phyloP scores from a whole-genome alignment of 352 stramenopile genomes.

The Pythium rhizo-oryzae region DNA sequence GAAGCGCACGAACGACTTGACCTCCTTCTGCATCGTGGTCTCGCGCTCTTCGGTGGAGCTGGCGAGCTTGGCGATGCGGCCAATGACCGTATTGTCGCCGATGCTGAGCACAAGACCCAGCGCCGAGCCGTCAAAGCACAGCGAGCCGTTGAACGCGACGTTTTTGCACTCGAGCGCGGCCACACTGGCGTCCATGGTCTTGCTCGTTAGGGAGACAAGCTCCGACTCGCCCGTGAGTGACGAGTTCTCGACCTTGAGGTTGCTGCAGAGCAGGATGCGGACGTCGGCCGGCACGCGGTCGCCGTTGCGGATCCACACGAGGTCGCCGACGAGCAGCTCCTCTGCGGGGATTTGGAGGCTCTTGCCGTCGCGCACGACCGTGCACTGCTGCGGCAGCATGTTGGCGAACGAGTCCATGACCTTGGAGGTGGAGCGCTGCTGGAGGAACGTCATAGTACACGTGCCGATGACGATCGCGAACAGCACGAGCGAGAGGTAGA shows the following conservation, averaged over 20 bases:
- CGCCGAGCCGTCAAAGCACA: too few species aligned
- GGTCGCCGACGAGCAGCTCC: constrained; percentile 50
- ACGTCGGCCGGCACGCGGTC: constrained; percentile 61
- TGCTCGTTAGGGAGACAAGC: constrained; percentile 38
- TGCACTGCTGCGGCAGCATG: too few species aligned
- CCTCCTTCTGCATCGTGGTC: background rate
- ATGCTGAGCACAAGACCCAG: too few species aligned
- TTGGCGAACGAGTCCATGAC: constrained; percentile 59
- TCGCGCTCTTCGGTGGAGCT: background rate
- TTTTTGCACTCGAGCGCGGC: too few species aligned
- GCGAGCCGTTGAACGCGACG: too few species aligned
- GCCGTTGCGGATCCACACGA: constrained; percentile 53
- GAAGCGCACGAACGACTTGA: background rate
- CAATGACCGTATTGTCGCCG: constrained; percentile 9
- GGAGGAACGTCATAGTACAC: constrained; percentile 46
- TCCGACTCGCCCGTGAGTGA: constrained; percentile 63
- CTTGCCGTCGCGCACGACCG: constrained; percentile 47
- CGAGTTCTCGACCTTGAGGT: constrained; percentile 41
- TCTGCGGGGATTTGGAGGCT: constrained; percentile 44
- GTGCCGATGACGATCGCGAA: too few species aligned
- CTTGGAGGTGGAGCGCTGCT: constrained; percentile 42
- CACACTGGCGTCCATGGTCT: constrained; percentile 19
- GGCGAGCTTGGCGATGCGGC: background rate
- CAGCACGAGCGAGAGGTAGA: too few species aligned
- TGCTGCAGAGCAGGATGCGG: constrained; percentile 31